Evolutionary conservation across 257 asterid genomes (phyloP).

Genomic region (Voacanga thouarsii): DNA sequence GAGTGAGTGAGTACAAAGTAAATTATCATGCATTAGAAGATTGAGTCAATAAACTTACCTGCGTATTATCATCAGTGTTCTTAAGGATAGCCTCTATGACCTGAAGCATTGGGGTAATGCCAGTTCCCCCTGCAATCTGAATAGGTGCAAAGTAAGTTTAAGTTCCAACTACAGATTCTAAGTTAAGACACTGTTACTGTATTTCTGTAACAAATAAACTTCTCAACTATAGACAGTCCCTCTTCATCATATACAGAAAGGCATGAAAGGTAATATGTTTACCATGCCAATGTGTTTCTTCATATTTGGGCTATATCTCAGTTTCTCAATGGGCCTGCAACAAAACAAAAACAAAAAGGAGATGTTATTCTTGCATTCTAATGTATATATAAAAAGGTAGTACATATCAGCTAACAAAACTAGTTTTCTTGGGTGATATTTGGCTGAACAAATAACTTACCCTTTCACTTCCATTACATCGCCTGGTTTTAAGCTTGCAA

Average conservation of each 20-base stretch:
- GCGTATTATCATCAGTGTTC: conserved; percentile 88
- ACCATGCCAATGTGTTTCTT: conserved; percentile 99
- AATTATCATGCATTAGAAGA: conserved; percentile 7
- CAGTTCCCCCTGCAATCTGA: conserved; percentile 94
- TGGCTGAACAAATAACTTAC: conserved; percentile 37
- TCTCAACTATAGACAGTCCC: neutral
- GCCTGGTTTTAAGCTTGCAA: conserved; percentile 88
- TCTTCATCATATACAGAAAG: neutral
- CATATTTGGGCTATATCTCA: conserved; percentile 84
- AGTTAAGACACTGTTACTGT: neutral
- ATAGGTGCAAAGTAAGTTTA: conserved; percentile 16
- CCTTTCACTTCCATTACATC: conserved; percentile 95
- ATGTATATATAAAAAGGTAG: neutral
- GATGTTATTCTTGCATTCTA: conserved; percentile 19
- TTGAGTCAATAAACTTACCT: conserved; percentile 37
- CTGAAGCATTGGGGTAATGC: conserved; percentile 99
- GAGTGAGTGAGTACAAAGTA: neutral
- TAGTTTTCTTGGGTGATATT: neutral
- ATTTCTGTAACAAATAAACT: neutral
- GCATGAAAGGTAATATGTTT: conserved; percentile 23
- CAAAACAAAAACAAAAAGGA: conserved; percentile 21
- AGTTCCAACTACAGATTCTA: conserved; percentile 5
- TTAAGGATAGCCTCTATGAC: conserved; percentile 82
- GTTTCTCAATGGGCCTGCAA: conserved; percentile 88
- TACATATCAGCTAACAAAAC: neutral